Evolutionary conservation across 2,329 filamentous ascomycete genomes (phyloP), one percentile per base, ranked within the genome.

Genomic region (Hortaea werneckii): DNA sequence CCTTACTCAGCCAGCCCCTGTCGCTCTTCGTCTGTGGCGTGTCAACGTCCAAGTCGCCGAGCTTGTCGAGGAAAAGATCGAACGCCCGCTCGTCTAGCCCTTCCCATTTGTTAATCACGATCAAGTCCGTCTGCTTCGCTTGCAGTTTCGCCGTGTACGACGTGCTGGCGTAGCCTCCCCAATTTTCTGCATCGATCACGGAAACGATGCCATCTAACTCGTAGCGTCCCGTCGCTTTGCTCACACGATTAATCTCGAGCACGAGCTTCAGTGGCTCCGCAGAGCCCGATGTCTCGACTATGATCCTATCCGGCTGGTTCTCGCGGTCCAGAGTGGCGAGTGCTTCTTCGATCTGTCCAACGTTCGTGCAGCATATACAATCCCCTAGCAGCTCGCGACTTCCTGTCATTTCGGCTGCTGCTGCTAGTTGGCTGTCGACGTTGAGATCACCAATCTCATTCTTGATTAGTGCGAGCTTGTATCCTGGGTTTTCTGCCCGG

Each of bases 291-390:
- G 92, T 98, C 74, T 98, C 92, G 63, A 98, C 82, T 43, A 98
- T 80, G 65, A 98, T 92, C 45, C 92, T 79, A 62, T 95, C 85
- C 0, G 88, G 90, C 0, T 53, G 47, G 40, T 76, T 68, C 34
- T 75, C 68, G 27, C 70, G 65, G 42, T 78, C 77, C 37, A 98
- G 80, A 60, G 92, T 82, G 38, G 77, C 69, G 12, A 98, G 80
- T 1, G 90, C 89, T 41, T 84, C 80, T 49, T 80, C 79, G 6
- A 98, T 79, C 65, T 94, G 87, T 11, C 92, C 92, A 50, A 98
- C 90, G 27, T 96, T 83, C 64, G 96, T 96, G 72, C 92, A 98
- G 77, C 92, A 98, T 67, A 98, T 96, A 70, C 92, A 96, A 54
- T 90, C 92, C 65, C 95, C 94, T 44, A 98, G 82, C 1, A 98